phyloP scores from a whole-genome alignment of 352 stramenopile species.

The Albugo candida region DNA sequence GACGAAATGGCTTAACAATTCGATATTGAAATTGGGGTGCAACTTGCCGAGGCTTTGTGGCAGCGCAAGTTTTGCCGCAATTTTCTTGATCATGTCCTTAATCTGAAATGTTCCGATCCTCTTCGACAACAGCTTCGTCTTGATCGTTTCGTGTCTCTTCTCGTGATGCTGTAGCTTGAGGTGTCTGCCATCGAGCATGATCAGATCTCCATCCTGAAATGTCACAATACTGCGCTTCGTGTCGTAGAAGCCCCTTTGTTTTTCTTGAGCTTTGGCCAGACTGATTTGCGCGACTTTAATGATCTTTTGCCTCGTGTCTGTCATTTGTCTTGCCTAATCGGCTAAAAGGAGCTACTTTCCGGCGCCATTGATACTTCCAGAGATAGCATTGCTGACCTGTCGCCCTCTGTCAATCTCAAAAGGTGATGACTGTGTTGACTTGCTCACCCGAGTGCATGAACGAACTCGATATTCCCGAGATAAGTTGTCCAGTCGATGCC shows the following conservation, averaged over 20 bases:
- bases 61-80: background rate
- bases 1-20: background rate
- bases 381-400: background rate
- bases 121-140: background rate
- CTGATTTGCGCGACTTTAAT: background rate
- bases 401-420: slow-evolving; percentile 6
- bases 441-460: slow-evolving; percentile 1
- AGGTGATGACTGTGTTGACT: slow-evolving; percentile 2
- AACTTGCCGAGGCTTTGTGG: background rate
- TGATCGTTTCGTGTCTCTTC: no score
- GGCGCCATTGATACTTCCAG: background rate
- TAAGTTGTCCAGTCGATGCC: slow-evolving; percentile 4
- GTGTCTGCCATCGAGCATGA: no score
- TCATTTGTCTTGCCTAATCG: background rate
- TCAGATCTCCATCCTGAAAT: background rate
- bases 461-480: slow-evolving; percentile 4
- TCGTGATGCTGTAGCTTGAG: no score
- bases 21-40: background rate
- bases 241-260: background rate
- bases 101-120: background rate
- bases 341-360: background rate
- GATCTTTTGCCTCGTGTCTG: background rate
- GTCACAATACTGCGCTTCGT: background rate
- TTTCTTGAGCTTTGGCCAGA: background rate
- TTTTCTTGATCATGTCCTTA: background rate